Evolutionary conservation across 1,284 basidiomycete species (phyloP).

Genomic region (Cystobasidium sp.): DNA sequence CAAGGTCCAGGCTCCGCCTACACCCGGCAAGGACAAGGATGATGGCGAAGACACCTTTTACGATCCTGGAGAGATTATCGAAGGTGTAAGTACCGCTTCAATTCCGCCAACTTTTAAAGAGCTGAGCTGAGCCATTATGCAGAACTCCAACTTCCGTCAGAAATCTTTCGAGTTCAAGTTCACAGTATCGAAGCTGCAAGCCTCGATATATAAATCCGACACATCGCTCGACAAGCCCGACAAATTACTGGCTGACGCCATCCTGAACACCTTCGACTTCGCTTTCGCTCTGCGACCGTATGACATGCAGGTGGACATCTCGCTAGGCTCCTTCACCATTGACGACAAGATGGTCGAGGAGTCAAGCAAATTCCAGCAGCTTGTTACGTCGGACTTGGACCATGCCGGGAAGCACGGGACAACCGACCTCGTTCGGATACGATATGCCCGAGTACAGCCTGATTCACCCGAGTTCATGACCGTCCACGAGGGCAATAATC

Average conservation of each 20-base stretch:
- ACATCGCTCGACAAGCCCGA: conserved; percentile 65
- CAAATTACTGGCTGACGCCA: conserved; percentile 75
- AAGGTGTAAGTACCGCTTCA: conserved; percentile 62
- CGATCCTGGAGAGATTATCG: conserved; percentile 71
- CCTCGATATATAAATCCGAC: conserved; percentile 74
- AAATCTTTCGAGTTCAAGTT: conserved; percentile 88
- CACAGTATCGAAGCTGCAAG: conserved; percentile 83
- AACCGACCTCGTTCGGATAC: conserved; percentile 79
- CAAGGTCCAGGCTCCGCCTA: conserved; percentile 24
- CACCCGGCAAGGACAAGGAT: conserved; percentile 45
- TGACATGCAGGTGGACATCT: conserved; percentile 86
- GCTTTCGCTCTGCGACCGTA: conserved; percentile 75
- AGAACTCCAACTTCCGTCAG: conserved; percentile 72
- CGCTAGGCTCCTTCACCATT: conserved; percentile 68
- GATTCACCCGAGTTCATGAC: conserved; percentile 85
- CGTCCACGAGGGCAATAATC: conserved; percentile 80
- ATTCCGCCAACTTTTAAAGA: conserved; percentile 10
- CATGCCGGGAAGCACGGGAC: conserved; percentile 57
- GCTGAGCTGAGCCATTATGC: conserved; percentile 13
- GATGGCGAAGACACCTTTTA: conserved; percentile 70
- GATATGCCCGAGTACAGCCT: conserved; percentile 79
- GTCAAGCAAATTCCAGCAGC: conserved; percentile 62
- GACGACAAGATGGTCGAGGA: conserved; percentile 71
- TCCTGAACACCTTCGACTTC: conserved; percentile 79
- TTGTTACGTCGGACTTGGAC: conserved; percentile 72